These are phyloP conservation scores for Colletotrichum trifolii DNA, from an alignment of 2,329 filamentous ascomycete species.

Conservation along the genomic window DNA sequence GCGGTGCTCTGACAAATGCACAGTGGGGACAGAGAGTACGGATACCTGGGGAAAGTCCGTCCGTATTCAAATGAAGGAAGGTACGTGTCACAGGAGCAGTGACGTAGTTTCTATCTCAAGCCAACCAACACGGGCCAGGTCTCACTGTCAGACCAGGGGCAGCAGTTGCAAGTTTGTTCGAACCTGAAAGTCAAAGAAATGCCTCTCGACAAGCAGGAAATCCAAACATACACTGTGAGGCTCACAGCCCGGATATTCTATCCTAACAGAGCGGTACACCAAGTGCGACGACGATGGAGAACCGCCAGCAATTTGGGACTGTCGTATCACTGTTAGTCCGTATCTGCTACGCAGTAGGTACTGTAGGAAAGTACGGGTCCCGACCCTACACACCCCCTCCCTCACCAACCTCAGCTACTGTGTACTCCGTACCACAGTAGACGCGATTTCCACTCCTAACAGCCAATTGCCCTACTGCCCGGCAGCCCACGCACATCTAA, in stretches of 20 bases:
- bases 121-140: conserved; percentile 10
- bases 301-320: conserved; percentile 1
- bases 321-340: too few relatives aligned
- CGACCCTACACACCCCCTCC: too few relatives aligned
- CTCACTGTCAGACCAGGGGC: conserved; percentile 11
- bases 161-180: conserved; percentile 8
- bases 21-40: conserved; percentile 26
- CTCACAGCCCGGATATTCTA: too few relatives aligned
- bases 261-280: conserved; percentile 13
- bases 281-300: conserved; percentile 27
- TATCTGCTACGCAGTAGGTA: too few relatives aligned
- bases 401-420: too few relatives aligned
- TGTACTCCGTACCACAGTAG: too few relatives aligned
- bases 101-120: conserved; percentile 20
- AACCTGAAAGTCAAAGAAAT: conserved; percentile 4
- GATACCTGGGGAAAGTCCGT: conserved; percentile 31
- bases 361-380: too few relatives aligned
- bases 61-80: not conserved
- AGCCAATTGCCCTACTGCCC: too few relatives aligned
- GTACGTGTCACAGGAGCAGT: not conserved
- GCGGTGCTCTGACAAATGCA: conserved; percentile 12
- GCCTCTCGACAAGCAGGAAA: conserved; percentile 4
- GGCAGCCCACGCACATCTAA: too few relatives aligned
- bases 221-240: not conserved
- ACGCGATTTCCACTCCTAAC: too few relatives aligned